Percentiles rank a stretch among this genome's conserved stretches.
These are phyloP conservation scores for Collybia nuda DNA, from an alignment of 768 basidiomycete species.

Conservation along the genomic window DNA sequence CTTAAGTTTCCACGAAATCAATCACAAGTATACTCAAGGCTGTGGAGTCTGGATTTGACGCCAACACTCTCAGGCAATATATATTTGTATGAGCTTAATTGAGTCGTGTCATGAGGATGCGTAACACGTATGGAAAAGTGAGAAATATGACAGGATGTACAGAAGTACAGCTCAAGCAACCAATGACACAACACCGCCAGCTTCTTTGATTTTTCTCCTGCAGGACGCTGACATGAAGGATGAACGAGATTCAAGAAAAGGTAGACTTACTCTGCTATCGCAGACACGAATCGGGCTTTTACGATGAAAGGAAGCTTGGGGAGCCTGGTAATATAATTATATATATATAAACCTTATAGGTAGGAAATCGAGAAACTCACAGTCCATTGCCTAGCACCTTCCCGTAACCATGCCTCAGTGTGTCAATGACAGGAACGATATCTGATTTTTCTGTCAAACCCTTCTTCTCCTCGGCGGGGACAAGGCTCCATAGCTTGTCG, in stretches of 20 bases:
- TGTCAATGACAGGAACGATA: constrained; percentile 95
- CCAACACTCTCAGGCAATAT: background rate
- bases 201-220: constrained; percentile 84
- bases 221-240: constrained; percentile 3
- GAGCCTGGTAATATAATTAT: constrained; percentile 59
- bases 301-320: constrained; percentile 94
- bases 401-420: constrained; percentile 77
- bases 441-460: constrained; percentile 71
- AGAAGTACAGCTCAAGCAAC: constrained; percentile 63
- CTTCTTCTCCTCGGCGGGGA: constrained; percentile 83
- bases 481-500: constrained; percentile 94
- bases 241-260: background rate
- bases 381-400: constrained; percentile 95
- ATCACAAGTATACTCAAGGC: no score
- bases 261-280: constrained; percentile 68
- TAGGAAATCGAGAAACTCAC: constrained; percentile 41
- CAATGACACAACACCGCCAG: constrained; percentile 91
- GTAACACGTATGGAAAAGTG: constrained; percentile 16
- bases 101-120: constrained; percentile 23
- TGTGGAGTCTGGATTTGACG: background rate
- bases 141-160: constrained; percentile 25
- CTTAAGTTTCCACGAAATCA: no score
- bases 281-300: constrained; percentile 95
- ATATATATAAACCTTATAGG: background rate
- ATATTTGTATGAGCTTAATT: background rate